phyloP scores from a whole-genome alignment of 148 eudicot genomes.

The Heliamphora exappendiculata region DNA sequence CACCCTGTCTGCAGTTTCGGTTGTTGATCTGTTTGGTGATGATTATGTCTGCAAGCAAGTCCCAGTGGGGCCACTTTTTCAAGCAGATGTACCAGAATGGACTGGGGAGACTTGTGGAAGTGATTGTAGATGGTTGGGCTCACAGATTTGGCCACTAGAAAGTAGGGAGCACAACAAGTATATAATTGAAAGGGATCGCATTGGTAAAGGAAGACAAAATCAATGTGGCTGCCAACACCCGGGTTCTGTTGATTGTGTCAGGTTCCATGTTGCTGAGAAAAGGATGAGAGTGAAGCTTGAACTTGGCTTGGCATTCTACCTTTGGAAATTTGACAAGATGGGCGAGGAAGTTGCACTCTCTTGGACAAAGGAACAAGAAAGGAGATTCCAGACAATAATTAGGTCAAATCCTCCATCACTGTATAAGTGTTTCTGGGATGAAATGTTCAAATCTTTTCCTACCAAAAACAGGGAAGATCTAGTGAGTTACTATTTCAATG shows the following conservation, averaged over 20 bases:
- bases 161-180: slow-evolving; percentile 15
- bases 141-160: slow-evolving; percentile 58
- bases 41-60: slow-evolving; percentile 33
- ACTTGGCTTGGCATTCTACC: slow-evolving; percentile 49
- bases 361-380: slow-evolving; percentile 64
- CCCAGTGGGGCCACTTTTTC: slow-evolving; percentile 47
- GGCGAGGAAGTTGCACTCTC: slow-evolving; percentile 58
- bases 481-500: slow-evolving; percentile 80
- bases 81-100: slow-evolving; percentile 66
- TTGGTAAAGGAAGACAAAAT: slow-evolving; percentile 60
- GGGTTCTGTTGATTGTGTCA: slow-evolving; percentile 58
- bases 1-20: slow-evolving; percentile 17
- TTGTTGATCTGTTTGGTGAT: slow-evolving; percentile 14
- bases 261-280: slow-evolving; percentile 53
- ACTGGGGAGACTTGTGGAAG: slow-evolving; percentile 33
- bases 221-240: slow-evolving; percentile 53
- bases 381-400: slow-evolving; percentile 35
- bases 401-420: slow-evolving; percentile 49
- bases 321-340: slow-evolving; percentile 63
- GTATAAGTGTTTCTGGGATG: slow-evolving; percentile 51
- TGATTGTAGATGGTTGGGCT: slow-evolving; percentile 64
- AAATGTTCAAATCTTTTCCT: slow-evolving; percentile 35
- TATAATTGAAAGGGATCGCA: slow-evolving; percentile 47
- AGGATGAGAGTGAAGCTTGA: slow-evolving; percentile 50
- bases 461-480: slow-evolving; percentile 42